Base-by-base conservation (phyloP, 1,139 yeast genomes). In the Yamadazyma friedrichii region DNA sequence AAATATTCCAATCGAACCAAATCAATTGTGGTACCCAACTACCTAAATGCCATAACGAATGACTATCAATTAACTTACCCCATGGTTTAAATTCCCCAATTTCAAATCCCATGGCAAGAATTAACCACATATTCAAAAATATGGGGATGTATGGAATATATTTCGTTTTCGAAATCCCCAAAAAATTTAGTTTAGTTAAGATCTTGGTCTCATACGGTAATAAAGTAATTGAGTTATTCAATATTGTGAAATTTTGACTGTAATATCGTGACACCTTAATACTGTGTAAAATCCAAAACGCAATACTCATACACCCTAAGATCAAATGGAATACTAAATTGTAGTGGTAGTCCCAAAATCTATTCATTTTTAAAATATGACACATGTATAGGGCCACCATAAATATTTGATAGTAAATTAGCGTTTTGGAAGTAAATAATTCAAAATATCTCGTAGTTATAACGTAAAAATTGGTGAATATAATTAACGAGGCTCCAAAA, bases 1-100 rank as follows among this genome's bases (percentile, higher is more conserved):
- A 72, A n/a, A 71, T 59, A 45, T 68, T 70, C 78, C 78, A 72
- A 46, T 71, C 76, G 47, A 59, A 70, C 78, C 77, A 72, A 8
- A 72, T 52, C 6, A 69, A 47, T 13, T 71, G 64, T 1, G 78
- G 77, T 40, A 68, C 57, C 2, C 71, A 64, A 3, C 77, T 72
- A 31, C 67, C 55, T 22, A 70, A 54, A 46, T 72, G 78, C 78
- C 78, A 72, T 10, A 72, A 43, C 9, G 71, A 52, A 53, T 72
- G 78, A 9, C 73, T 72, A 48, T 72, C 78, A 1, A 72, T 42
- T 17, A 71, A 48, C 35, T 62, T 53, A 15, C 32, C 44, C 41
- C 59, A 41, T 1, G 77, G 77, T 12, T 56, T 56, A 42, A 70
- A 70, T 42, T 72, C 78, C 31, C 55, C 51, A 13, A 69, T 42